These are phyloP conservation scores for Scalesia atractyloides DNA, from an alignment of 129 eudicot genomes.

Conservation along the genomic window DNA sequence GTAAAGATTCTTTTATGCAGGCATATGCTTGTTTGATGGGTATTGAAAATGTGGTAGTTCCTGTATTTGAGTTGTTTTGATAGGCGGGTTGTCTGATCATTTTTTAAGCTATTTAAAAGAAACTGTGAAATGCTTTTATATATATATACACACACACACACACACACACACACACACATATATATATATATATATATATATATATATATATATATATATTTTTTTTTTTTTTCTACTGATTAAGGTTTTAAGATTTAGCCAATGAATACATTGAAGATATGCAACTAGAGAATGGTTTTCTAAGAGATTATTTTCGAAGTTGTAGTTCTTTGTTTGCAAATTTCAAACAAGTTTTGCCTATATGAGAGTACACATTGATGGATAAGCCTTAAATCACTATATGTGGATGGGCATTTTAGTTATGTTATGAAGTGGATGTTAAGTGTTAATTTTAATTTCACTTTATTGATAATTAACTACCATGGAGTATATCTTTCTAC, in stretches of 20 bases:
- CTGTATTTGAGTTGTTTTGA: neutral
- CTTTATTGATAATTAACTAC: neutral
- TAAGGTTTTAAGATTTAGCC: neutral
- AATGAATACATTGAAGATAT: neutral
- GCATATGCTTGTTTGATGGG: neutral
- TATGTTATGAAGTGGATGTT: neutral
- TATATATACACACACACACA: too few relatives aligned
- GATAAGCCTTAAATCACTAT: neutral
- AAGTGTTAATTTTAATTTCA: neutral
- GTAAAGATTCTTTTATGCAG: slow-evolving; percentile 37
- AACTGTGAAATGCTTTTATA: neutral
- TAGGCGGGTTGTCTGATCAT: neutral
- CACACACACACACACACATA: too few relatives aligned
- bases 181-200: too few relatives aligned
- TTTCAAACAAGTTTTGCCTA: neutral
- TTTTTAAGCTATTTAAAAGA: neutral
- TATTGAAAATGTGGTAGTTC: neutral
- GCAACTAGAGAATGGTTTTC: neutral
- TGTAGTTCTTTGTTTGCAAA: neutral
- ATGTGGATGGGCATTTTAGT: neutral
- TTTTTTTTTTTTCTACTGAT: slow-evolving; percentile 1
- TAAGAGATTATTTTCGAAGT: neutral
- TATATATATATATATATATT: too few relatives aligned
- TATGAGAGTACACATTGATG: neutral
- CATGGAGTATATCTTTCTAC: neutral